phyloP scores from a whole-genome alignment of 148 eudicot genomes.

The Chenopodium quinoa region DNA sequence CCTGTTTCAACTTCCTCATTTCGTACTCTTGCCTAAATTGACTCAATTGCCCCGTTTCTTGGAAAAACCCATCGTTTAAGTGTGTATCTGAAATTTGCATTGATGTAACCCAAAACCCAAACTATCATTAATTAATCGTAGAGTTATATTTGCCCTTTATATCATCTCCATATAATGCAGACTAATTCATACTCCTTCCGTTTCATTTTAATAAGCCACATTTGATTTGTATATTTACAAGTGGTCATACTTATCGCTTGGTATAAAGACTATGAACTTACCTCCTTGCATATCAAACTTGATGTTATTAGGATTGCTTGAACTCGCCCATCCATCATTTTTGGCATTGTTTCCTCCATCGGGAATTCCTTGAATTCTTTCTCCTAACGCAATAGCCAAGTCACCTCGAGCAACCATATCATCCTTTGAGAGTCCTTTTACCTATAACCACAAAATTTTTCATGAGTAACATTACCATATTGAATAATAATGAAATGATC shows the following conservation, averaged over 20 bases:
- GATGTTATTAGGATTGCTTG: constrained; percentile 57
- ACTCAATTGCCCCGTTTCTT: constrained; percentile 74
- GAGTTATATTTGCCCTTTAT: neutral
- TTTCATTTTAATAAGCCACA: too few relatives aligned
- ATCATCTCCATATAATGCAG: too few relatives aligned
- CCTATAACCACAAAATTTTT: constrained; percentile 34
- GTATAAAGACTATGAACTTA: neutral
- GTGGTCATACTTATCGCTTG: neutral
- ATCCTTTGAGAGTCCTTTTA: constrained; percentile 70
- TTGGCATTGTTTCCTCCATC: constrained; percentile 62
- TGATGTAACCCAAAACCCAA: neutral
- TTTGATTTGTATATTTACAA: too few relatives aligned
- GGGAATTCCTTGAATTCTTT: constrained; percentile 68
- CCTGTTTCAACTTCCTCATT: constrained; percentile 91
- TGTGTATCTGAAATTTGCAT: constrained; percentile 42
- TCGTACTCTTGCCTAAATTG: constrained; percentile 80
- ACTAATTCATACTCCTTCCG: too few relatives aligned
- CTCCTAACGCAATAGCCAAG: constrained; percentile 71
- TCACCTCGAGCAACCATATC: constrained; percentile 78
- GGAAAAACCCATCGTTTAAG: constrained; percentile 59
- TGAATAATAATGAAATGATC: neutral
- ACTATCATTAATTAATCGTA: neutral
- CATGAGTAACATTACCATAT: neutral
- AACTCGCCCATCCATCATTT: constrained; percentile 44
- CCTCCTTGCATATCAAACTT: constrained; percentile 68